Evolutionary conservation across 2,329 filamentous ascomycete genomes (phyloP), one percentile per base, ranked within the genome.

Genomic region (Hymenoscyphus occultus): DNA sequence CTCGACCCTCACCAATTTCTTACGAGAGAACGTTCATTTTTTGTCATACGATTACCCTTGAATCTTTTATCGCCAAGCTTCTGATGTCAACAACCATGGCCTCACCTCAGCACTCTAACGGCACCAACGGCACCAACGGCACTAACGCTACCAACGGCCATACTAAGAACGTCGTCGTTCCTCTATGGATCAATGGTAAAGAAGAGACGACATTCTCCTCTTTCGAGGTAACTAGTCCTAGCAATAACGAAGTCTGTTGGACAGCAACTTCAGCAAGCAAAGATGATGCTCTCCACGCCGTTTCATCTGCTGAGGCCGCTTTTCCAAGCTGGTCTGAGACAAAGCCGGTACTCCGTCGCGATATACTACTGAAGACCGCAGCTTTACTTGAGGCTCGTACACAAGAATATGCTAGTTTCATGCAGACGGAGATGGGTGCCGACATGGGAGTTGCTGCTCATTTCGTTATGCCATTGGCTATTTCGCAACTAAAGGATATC

Each of bases 321-420:
- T 86, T 87, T 75, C 80, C 80, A 9, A 73, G 80, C 61, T 90
- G 87, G 87, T 78, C 81, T 13, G 81, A 82, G 68, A 83, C 80
- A 14, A 85, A 83, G 70, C 80, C 83, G 1, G 73, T 78, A 32
- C 73, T 77, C 1, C 82, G 84, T 60, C 81, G 84, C 64, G 79
- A 82, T 64, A 83, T 89, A 67, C 76, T 89, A 57, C 74, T 83
- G 39, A 82, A 81, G 69, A 82, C 85, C 0, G 83, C 84, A 3
- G 80, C 83, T 59, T 77, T 87, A 31, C 75, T 86, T 31, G 78
- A 81, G 42, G 73, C 76, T 13, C 79, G 84, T 13, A 76, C 77
- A n/a, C 80, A 83, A 31, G 85, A 88, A 71, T 72, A 84, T 56
- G 77, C 14, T 3, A 19, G 32, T 6, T 64, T 48, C 40, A 64